Percentiles rank a stretch among this genome's conserved stretches.
Evolutionary conservation across 306 rosid species (phyloP).

Genomic region (Fagus crenata): DNA sequence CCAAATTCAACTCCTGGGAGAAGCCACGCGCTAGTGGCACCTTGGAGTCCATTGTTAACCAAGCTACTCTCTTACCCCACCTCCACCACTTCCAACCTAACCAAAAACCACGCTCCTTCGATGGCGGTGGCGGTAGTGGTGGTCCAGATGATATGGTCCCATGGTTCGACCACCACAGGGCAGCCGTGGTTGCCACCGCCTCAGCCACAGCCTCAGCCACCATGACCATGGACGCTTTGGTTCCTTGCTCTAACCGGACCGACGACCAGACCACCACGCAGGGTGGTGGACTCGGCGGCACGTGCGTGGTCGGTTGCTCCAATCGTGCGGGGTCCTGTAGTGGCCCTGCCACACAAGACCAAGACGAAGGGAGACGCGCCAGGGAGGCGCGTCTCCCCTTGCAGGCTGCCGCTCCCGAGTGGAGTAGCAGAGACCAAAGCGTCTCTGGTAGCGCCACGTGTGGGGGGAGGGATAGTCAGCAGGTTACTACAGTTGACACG

Average conservation of each 20-base stretch:
- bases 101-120: neutral
- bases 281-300: constrained; percentile 27
- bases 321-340: constrained; percentile 52
- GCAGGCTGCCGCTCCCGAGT: neutral
- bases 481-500: constrained; percentile 46
- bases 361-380: constrained; percentile 28
- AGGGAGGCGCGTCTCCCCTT: constrained; percentile 35
- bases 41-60: constrained; percentile 84
- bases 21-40: constrained; percentile 81
- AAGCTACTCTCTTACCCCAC: constrained; percentile 50
- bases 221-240: constrained; percentile 64
- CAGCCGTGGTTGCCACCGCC: neutral
- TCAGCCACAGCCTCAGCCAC: constrained; percentile 31
- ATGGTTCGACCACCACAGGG: constrained; percentile 43
- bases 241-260: constrained; percentile 54
- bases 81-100: neutral
- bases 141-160: constrained; percentile 31
- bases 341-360: neutral
- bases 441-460: constrained; percentile 54
- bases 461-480: constrained; percentile 57
- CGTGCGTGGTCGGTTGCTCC: constrained; percentile 38
- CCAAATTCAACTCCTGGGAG: constrained; percentile 66
- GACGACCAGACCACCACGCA: constrained; percentile 22
- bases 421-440: constrained; percentile 54
- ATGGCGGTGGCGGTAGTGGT: neutral